Evolutionary conservation across 768 basidiomycete genomes (phyloP), one percentile per base, ranked within the genome.

Genomic region (Tephrocybe sp.): DNA sequence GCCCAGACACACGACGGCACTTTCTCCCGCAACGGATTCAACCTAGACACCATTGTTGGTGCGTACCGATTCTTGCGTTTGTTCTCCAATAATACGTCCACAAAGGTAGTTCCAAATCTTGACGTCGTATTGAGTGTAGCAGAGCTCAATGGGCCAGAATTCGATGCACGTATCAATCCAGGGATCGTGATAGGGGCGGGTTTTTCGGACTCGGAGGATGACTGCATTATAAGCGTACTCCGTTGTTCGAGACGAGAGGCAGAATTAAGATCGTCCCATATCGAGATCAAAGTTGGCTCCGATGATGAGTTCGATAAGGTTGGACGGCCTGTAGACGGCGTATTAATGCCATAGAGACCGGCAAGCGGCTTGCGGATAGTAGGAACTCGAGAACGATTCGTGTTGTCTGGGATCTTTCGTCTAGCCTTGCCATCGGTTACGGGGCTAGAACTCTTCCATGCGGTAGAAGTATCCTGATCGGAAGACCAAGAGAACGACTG

Each of bases 41-140:
- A 57, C 51, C 55, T 53, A 9, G 63, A 63, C 3, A 60, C 57
- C 60, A 65, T 59, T 14, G 53, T 38, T 6, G 63, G 63, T n/a
- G 59, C 56, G 49, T 63, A 38, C 9, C 45, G 56, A 45, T 65
- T 58, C 34, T 42, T 61, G 23, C 39, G 51, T 34, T 58, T 59
- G 34, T 63, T 62, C 28, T 48, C 49, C 3, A 26, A 37, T 30
- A 65, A 37, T 15, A 58, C 28, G 42, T 54, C 53, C 15, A 59
- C 17, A 41, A 59, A 62, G 10, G 44, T 40, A 17, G 39, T 37
- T 9, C 23, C 7, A 21, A 36, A 34, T 45, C 11, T 9, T 33
- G 32, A 7, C 7, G 20, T 39, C 3, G 3, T 12, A 21, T 6
- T 20, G n/a, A 12, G 18, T 39, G 18, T 5, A 21, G 20, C 34